A percentile compares a stretch with the other conserved stretches of the same genome.
These are phyloP conservation scores for Pyrus communis DNA, from an alignment of 306 rosid species.

Conservation along the genomic window DNA sequence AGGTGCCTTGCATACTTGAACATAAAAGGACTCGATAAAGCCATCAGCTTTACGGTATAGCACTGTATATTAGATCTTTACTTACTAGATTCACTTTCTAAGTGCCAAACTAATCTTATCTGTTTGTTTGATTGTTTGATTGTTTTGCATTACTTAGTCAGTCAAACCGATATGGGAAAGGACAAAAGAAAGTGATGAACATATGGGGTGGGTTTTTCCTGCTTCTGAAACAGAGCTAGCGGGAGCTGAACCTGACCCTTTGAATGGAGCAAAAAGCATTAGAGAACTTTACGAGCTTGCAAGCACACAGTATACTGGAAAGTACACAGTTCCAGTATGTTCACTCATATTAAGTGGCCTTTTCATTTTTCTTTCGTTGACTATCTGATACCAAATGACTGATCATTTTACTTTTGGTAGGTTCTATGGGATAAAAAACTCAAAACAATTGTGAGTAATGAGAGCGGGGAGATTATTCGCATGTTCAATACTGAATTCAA, in stretches of 20 bases:
- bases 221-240: constrained; percentile 46
- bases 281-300: constrained; percentile 87
- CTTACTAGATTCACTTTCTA: neutral
- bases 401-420: constrained; percentile 28
- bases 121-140: neutral
- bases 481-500: constrained; percentile 84
- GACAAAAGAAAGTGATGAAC: constrained; percentile 64
- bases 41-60: constrained; percentile 67
- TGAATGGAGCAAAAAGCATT: constrained; percentile 71
- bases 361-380: neutral
- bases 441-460: constrained; percentile 79
- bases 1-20: constrained; percentile 84
- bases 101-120: neutral
- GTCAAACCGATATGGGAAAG: constrained; percentile 84
- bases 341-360: neutral
- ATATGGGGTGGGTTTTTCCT: constrained; percentile 87
- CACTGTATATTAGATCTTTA: neutral
- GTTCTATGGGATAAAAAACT: constrained; percentile 94
- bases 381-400: neutral
- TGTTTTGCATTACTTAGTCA: constrained; percentile 28
- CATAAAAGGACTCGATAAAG: constrained; percentile 74
- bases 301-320: constrained; percentile 66
- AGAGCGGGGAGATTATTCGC: constrained; percentile 90
- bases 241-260: constrained; percentile 73
- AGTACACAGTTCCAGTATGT: constrained; percentile 85